A percentile compares a stretch with the other conserved stretches of the same genome.
These are phyloP conservation scores for Paraconiothyrium brasiliense DNA, from an alignment of 2,329 filamentous ascomycete species.

Conservation along the genomic window DNA sequence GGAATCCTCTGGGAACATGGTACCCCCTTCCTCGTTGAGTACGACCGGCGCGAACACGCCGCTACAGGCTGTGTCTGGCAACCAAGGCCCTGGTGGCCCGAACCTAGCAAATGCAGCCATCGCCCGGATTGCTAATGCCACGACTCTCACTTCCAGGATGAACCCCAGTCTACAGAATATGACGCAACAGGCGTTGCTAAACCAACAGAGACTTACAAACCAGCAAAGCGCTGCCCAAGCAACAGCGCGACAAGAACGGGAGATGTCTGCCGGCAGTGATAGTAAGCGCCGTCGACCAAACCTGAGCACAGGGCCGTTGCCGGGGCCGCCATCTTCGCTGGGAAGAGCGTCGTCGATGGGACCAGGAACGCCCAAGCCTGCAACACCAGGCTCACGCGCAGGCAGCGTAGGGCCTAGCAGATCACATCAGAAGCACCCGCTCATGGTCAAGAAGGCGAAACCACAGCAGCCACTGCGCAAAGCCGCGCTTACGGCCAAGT, in stretches of 20 bases:
- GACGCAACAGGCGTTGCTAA: constrained; percentile 48
- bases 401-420: constrained; percentile 65
- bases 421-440: constrained; percentile 54
- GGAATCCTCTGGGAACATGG: constrained; percentile 58
- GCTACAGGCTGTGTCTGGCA: constrained; percentile 65
- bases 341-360: constrained; percentile 68
- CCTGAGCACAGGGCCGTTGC: constrained; percentile 62
- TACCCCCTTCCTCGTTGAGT: constrained; percentile 57
- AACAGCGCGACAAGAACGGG: constrained; percentile 56
- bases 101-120: constrained; percentile 62
- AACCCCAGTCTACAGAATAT: constrained; percentile 47
- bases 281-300: constrained; percentile 69
- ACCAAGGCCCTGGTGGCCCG: constrained; percentile 62
- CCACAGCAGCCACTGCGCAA: constrained; percentile 60
- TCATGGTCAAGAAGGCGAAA: constrained; percentile 63
- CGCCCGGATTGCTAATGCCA: constrained; percentile 52
- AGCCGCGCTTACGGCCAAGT: constrained; percentile 45
- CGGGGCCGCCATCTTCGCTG: constrained; percentile 63
- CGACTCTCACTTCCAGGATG: constrained; percentile 40
- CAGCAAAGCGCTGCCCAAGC: constrained; percentile 45
- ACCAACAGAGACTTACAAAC: constrained; percentile 48
- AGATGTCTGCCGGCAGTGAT: constrained; percentile 64
- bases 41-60: constrained; percentile 59
- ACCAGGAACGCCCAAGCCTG: constrained; percentile 69
- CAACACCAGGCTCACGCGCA: constrained; percentile 64